Evolutionary conservation across 768 basidiomycete genomes (phyloP), one percentile per base, ranked within the genome.

Genomic region (Sporobolomyces pararoseus): DNA sequence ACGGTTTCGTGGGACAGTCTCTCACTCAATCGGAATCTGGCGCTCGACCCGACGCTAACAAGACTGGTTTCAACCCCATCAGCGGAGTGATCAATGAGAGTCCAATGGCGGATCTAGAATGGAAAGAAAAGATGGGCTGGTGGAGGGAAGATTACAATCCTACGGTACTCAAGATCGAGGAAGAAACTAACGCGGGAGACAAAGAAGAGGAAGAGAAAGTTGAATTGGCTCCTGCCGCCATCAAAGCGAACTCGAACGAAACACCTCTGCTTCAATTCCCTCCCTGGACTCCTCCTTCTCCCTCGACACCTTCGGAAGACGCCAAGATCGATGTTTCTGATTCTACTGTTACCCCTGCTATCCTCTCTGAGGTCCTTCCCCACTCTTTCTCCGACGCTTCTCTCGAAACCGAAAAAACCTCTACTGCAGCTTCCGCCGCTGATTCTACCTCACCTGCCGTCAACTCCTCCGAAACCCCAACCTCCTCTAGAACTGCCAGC

Each of bases 61-160:
- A 31, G 39, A 59, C 49, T 25, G 58, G 37, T 13, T 67, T 67
- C 27, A 47, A 25, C 16, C 29, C 66, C 31, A 67, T 67, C 59
- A 10, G 23, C 4, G 66, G 66, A 27, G 66, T 51, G 2, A 51
- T 67, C 29, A 31, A 67, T 21, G 66, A 46, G 42, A 59, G 55
- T 44, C 66, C 66, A 3, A 12, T 67, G 13, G 66, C 66, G 9
- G 59, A 67, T 39, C 31, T 67, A 37, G 39, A 31, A 14, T 67
- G 66, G 66, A 59, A 60, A 42, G 66, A 67, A 17, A 67, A 61
- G 58, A 42, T 46, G 51, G 66, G 66, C 3, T 67, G 66, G 66
- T 67, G 66, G 66, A 31, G 35, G 25, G 59, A 61, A 31, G 66
- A 53, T 32, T 54, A 47, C 25, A 59, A 52, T 44, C 49, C 58